Conservation (phyloP, 2,329 filamentous ascomycete genomes). For the Hymenoscyphus salicellus region DNA sequence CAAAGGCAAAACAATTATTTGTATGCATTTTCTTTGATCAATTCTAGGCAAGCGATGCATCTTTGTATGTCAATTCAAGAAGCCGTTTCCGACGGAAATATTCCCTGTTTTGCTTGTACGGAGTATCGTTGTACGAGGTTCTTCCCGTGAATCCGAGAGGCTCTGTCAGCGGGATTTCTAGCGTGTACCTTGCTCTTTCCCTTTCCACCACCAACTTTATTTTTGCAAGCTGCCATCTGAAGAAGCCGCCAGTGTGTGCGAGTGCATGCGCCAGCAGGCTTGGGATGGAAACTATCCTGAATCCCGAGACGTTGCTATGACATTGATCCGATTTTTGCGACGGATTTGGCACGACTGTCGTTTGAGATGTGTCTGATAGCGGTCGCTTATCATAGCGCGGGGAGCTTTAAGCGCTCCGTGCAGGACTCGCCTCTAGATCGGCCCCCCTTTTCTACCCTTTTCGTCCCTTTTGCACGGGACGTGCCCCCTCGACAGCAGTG, state of each 20-base stretch:
- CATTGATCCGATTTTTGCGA: constrained; percentile 21
- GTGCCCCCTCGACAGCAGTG: not conserved
- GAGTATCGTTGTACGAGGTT: not conserved
- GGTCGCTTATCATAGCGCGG: constrained; percentile 23
- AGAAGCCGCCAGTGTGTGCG: not conserved
- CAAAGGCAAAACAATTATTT: not conserved
- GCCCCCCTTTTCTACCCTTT: not conserved
- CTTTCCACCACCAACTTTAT: not conserved
- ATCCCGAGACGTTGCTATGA: constrained; percentile 26
- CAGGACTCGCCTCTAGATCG: constrained; percentile 2
- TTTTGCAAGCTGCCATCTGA: constrained; percentile 9
- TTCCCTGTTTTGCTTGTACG: not conserved
- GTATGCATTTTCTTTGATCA: not conserved
- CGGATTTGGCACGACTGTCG: constrained; percentile 31
- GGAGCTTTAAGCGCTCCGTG: constrained; percentile 21
- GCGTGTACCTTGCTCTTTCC: not conserved
- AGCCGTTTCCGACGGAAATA: not conserved
- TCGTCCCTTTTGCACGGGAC: not conserved
- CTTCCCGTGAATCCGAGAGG: not conserved
- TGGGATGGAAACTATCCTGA: constrained; percentile 1
- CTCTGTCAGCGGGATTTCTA: not conserved
- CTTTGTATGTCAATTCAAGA: not conserved
- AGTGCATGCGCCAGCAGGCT: not conserved
- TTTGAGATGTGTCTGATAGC: constrained; percentile 27
- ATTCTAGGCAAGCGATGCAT: too few species aligned